phyloP scores from a whole-genome alignment of 352 stramenopile genomes.

The Thraustochytrium sp. region DNA sequence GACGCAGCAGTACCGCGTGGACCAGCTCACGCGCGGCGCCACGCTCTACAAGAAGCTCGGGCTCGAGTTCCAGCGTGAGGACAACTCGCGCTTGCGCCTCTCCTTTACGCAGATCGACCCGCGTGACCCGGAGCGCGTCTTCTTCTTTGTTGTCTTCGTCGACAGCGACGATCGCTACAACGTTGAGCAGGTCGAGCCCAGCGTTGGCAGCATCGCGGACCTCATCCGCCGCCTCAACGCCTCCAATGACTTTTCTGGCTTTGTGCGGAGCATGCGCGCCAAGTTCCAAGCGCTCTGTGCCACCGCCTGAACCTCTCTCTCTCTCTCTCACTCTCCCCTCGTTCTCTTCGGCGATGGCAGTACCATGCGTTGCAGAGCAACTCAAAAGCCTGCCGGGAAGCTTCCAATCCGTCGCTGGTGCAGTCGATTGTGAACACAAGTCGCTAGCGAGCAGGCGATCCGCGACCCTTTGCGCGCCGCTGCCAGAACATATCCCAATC shows the following conservation, averaged over 20 bases:
- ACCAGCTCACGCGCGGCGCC: slow-evolving; percentile 33
- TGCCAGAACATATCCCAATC: too few species aligned
- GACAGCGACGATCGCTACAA: slow-evolving; percentile 40
- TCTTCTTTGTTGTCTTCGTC: slow-evolving; percentile 43
- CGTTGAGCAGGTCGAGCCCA: slow-evolving; percentile 39
- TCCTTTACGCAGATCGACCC: slow-evolving; percentile 44
- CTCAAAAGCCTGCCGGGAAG: too few species aligned
- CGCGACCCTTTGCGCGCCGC: too few species aligned
- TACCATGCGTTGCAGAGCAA: too few species aligned
- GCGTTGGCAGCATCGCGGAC: background rate
- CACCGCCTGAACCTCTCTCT: too few species aligned
- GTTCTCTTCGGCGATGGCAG: too few species aligned
- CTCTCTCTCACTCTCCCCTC: too few species aligned
- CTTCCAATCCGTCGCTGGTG: too few species aligned
- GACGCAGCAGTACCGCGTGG: background rate
- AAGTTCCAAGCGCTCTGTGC: slow-evolving; percentile 17
- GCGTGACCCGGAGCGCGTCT: background rate
- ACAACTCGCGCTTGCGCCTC: slow-evolving; percentile 19
- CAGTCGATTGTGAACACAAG: too few species aligned
- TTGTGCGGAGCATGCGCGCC: slow-evolving; percentile 31
- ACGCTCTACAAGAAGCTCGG: slow-evolving; percentile 47
- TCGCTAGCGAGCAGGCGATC: too few species aligned
- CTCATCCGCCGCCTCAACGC: slow-evolving; percentile 30
- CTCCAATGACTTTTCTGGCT: slow-evolving; percentile 42
- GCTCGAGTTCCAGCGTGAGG: slow-evolving; percentile 43